Conservation (phyloP, 1,284 basidiomycete species). For the Kwoniella shivajii region DNA sequence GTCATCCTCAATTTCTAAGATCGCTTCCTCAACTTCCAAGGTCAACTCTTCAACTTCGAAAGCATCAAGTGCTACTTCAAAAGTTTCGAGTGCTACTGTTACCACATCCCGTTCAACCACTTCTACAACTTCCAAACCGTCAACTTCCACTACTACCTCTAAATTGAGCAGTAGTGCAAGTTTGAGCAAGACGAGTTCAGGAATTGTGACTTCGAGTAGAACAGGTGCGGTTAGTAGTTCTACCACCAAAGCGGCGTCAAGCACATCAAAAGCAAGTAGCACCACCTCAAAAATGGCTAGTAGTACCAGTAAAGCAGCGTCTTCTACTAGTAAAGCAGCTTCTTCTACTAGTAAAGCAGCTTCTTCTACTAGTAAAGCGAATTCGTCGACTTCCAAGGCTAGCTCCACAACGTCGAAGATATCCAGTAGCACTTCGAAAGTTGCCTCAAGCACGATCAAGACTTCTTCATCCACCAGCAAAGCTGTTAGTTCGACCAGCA, state of each 20-base stretch:
- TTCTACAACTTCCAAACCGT: constrained; percentile 7
- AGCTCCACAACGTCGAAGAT: not conserved
- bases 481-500: not conserved
- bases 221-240: not conserved
- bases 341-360: not conserved
- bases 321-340: constrained; percentile 1
- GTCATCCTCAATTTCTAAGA: not conserved
- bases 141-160: constrained; percentile 7
- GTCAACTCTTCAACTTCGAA: not conserved
- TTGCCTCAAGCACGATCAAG: not conserved
- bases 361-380: not conserved
- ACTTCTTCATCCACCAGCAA: not conserved
- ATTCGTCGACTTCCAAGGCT: not conserved
- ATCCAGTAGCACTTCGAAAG: not conserved
- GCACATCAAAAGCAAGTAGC: no score
- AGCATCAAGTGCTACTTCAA: not conserved
- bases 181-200: constrained; percentile 8
- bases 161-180: constrained; percentile 1
- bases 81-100: not conserved
- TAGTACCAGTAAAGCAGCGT: constrained; percentile 2
- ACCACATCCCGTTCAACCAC: constrained; percentile 1
- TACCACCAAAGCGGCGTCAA: constrained; percentile 2
- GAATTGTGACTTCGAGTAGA: constrained; percentile 4
- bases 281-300: not conserved
- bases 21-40: constrained; percentile 3